phyloP scores from a whole-genome alignment of 106 monocot species.

The Dioscorea dumetorum region DNA sequence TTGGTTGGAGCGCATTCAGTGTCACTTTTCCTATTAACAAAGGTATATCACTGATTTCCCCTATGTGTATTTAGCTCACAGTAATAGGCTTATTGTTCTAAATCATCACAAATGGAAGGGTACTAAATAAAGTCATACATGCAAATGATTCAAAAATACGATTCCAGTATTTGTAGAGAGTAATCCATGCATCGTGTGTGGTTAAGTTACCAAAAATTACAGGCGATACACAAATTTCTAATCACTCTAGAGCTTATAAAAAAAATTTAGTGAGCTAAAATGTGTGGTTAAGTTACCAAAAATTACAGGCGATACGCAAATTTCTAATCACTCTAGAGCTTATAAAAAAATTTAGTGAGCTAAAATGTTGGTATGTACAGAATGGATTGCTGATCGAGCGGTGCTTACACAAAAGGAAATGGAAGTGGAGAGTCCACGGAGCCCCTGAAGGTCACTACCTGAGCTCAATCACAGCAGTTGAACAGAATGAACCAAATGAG shows the following conservation, averaged over 20 bases:
- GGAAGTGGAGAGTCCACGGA: conserved; percentile 82
- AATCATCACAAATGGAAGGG: no score
- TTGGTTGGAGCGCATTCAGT: conserved; percentile 44
- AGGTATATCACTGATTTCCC: conserved; percentile 37
- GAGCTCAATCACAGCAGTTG: conserved; percentile 53
- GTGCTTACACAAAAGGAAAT: conserved; percentile 79
- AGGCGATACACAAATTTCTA: no score
- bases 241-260: no score
- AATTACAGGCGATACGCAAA: no score
- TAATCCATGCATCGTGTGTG: neutral
- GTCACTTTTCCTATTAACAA: conserved; percentile 76
- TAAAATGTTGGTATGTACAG: conserved; percentile 43
- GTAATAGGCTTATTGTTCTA: no score
- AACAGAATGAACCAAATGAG: conserved; percentile 36
- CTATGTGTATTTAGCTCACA: neutral
- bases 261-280: conserved; percentile 3
- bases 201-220: no score
- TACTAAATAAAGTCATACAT: no score
- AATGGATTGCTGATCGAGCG: conserved; percentile 76
- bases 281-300: neutral
- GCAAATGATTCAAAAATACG: no score
- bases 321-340: no score
- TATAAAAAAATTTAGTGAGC: no score
- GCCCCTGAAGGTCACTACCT: conserved; percentile 46
- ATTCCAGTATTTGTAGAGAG: no score